Evolutionary conservation across 805 yeast genomes (phyloP).

Genomic region (Kodamaea hsintzibuensis): DNA sequence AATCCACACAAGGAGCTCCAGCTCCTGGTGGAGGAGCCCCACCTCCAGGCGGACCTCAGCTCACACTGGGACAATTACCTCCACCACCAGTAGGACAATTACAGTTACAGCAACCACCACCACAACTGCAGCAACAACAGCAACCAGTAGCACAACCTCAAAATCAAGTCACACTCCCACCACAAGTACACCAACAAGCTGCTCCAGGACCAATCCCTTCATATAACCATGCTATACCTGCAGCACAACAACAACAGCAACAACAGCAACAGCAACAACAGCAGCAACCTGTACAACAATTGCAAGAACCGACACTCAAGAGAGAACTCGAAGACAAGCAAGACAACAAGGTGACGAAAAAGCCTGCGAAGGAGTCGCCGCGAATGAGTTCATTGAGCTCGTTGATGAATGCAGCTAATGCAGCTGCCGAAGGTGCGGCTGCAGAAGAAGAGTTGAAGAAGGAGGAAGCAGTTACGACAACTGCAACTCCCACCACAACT

Average conservation of each 20-base stretch:
- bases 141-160: not conserved
- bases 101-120: slow-evolving; percentile 9
- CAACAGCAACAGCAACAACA: too few relatives aligned
- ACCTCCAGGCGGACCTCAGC: slow-evolving; percentile 3
- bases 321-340: slow-evolving; percentile 41
- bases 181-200: slow-evolving; percentile 1
- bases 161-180: slow-evolving; percentile 11
- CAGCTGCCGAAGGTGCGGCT: slow-evolving; percentile 18
- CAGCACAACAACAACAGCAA: too few relatives aligned
- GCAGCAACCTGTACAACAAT: slow-evolving; percentile 5
- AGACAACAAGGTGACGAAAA: slow-evolving; percentile 31
- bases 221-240: not conserved
- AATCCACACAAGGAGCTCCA: slow-evolving; percentile 30
- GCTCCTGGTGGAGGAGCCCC: slow-evolving; percentile 15
- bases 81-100: slow-evolving; percentile 10
- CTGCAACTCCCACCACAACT: not conserved
- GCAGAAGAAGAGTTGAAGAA: slow-evolving; percentile 9
- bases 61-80: slow-evolving; percentile 16
- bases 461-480: not conserved
- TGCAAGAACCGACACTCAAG: slow-evolving; percentile 21
- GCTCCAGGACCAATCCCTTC: not conserved
- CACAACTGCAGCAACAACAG: not conserved
- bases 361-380: slow-evolving; percentile 17
- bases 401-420: slow-evolving; percentile 31
- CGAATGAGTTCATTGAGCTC: slow-evolving; percentile 21